A percentile compares a stretch with the other conserved stretches of the same genome.
phyloP scores from a whole-genome alignment of 2,329 filamentous ascomycete genomes.

The Neofusicoccum sp. region DNA sequence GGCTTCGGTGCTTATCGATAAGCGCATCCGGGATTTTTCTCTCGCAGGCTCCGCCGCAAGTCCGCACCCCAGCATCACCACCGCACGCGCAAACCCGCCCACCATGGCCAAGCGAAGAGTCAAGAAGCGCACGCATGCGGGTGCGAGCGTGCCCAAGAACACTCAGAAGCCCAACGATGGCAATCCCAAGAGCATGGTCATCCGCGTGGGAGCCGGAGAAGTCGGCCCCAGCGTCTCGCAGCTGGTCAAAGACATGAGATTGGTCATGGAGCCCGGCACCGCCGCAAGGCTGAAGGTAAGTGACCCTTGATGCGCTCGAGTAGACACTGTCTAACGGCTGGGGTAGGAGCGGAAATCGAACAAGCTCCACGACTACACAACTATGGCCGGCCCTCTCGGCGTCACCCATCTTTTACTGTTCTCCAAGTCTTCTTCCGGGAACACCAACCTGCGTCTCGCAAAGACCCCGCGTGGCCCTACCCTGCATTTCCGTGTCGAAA shows the following conservation, averaged over 20 bases:
- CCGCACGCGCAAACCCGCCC: background rate
- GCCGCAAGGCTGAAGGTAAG: conserved; percentile 74
- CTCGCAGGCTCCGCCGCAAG: conserved; percentile 7
- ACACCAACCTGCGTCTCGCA: conserved; percentile 86
- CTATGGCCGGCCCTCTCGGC: conserved; percentile 91
- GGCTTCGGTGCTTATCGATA: conserved; percentile 5
- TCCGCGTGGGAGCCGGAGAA: conserved; percentile 90
- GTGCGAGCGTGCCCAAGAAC: conserved; percentile 56
- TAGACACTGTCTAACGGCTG: background rate
- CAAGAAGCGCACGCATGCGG: conserved; percentile 86
- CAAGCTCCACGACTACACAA: conserved; percentile 84
- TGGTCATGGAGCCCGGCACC: conserved; percentile 94
- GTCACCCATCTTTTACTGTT: conserved; percentile 93
- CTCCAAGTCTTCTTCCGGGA: conserved; percentile 82
- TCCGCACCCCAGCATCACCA: background rate
- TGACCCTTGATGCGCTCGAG: background rate
- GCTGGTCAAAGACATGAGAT: conserved; percentile 83
- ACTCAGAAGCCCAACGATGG: conserved; percentile 62
- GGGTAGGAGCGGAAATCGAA: conserved; percentile 76
- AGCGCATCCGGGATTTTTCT: conserved; percentile 15
- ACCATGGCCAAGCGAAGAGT: conserved; percentile 21
- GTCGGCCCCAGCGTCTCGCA: conserved; percentile 90
- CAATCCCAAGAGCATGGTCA: conserved; percentile 95
- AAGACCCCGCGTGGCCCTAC: conserved; percentile 89
- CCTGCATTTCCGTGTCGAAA: conserved; percentile 89